These are phyloP conservation scores for Talaromyces liani DNA, from an alignment of 495 filamentous ascomycete genomes.

Conservation along the genomic window DNA sequence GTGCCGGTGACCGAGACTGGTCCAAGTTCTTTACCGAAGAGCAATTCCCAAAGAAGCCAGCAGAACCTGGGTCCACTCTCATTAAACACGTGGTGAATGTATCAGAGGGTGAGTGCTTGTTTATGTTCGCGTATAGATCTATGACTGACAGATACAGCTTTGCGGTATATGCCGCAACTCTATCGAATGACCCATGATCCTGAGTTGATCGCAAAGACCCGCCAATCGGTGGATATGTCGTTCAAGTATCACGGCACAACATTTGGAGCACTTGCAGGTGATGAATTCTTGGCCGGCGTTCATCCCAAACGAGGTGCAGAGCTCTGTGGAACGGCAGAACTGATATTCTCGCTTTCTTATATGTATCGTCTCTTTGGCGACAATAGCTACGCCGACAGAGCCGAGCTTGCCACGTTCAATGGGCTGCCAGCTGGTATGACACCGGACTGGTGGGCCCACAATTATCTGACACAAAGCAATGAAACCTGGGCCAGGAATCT, in stretches of 20 bases:
- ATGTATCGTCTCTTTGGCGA: conserved; percentile 35
- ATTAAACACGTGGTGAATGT: conserved; percentile 40
- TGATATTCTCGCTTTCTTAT: conserved; percentile 37
- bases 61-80: conserved; percentile 4
- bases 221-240: conserved; percentile 37
- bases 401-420: conserved; percentile 54
- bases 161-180: conserved; percentile 7
- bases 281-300: conserved; percentile 26
- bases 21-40: conserved; percentile 8
- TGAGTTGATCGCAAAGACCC: conserved; percentile 20
- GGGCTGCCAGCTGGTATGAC: conserved; percentile 47
- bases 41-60: conserved; percentile 7
- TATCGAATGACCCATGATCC: conserved; percentile 28
- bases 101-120: conserved; percentile 28
- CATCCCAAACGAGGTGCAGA: conserved; percentile 31
- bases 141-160: not conserved
- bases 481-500: conserved; percentile 43
- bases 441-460: conserved; percentile 53
- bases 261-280: conserved; percentile 30
- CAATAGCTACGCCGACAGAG: conserved; percentile 45
- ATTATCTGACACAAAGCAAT: conserved; percentile 53
- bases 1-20: conserved; percentile 7
- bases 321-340: conserved; percentile 35
- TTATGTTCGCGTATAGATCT: not conserved
- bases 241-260: conserved; percentile 39